These are phyloP conservation scores for Ophiostoma pallidulum DNA, from an alignment of 2,329 filamentous ascomycete species.

Conservation along the genomic window DNA sequence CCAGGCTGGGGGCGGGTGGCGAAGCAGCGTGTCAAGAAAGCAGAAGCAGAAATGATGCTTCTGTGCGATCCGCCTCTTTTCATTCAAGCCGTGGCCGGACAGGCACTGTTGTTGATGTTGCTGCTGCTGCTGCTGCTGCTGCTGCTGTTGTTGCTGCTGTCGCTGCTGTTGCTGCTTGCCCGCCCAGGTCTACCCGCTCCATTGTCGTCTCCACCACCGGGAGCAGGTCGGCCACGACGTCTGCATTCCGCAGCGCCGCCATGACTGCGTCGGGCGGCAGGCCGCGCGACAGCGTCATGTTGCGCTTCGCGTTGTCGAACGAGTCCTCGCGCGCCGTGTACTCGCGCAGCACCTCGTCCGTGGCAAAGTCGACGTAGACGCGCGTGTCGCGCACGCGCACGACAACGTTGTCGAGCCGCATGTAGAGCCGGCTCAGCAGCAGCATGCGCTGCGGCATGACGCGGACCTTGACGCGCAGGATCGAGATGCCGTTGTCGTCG, in stretches of 20 bases:
- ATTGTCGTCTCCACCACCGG: slow-evolving; percentile 59
- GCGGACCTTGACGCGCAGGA: slow-evolving; percentile 81
- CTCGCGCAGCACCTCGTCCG: slow-evolving; percentile 71
- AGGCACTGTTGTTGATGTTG: too few species aligned
- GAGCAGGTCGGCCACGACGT: slow-evolving; percentile 60
- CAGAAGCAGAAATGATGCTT: too few species aligned
- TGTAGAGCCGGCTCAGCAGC: slow-evolving; percentile 76
- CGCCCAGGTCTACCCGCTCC: slow-evolving; percentile 34
- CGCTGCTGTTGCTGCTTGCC: too few species aligned
- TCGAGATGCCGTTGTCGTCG: slow-evolving; percentile 90
- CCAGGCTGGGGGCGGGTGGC: too few species aligned
- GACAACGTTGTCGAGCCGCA: slow-evolving; percentile 85
- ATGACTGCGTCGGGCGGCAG: slow-evolving; percentile 61
- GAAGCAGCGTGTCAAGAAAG: too few species aligned
- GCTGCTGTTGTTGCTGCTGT: too few species aligned
- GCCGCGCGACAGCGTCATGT: slow-evolving; percentile 35
- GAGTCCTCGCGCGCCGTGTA: slow-evolving; percentile 79
- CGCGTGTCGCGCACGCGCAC: slow-evolving; percentile 82
- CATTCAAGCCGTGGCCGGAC: too few species aligned
- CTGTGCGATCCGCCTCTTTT: too few species aligned
- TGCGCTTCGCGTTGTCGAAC: slow-evolving; percentile 64
- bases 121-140: too few species aligned
- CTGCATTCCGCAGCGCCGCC: slow-evolving; percentile 68
- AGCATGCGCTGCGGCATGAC: slow-evolving; percentile 88
- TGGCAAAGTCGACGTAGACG: slow-evolving; percentile 81